Conservation (phyloP, 31 red algal species). For the Asparagopsis taxiformis region DNA sequence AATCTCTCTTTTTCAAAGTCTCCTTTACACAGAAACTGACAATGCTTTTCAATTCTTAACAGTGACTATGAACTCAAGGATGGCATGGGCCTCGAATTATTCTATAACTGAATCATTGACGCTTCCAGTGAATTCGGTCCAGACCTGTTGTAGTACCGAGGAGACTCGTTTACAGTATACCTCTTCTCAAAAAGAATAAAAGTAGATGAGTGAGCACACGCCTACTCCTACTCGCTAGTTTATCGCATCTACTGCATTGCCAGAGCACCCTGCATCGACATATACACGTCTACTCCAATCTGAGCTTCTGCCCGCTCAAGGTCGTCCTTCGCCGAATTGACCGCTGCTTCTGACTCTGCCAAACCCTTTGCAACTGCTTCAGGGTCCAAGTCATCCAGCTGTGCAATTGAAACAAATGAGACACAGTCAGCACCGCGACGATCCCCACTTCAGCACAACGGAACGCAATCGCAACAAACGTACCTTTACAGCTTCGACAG, state of each 20-base stretch:
- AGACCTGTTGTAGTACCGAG: no score
- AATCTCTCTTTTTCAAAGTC: neutral
- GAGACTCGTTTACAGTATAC: no score
- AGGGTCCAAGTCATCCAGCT: slow-evolving; percentile 86
- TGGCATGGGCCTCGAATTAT: slow-evolving; percentile 70
- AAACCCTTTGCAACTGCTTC: slow-evolving; percentile 76
- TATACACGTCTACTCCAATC: slow-evolving; percentile 93
- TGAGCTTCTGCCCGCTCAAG: slow-evolving; percentile 84
- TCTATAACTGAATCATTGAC: slow-evolving; percentile 55
- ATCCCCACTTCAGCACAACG: neutral
- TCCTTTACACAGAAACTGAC: neutral
- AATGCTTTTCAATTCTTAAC: neutral
- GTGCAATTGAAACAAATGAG: neutral
- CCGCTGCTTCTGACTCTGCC: slow-evolving; percentile 67
- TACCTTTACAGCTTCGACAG: slow-evolving; percentile 84
- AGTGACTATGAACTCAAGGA: slow-evolving; percentile 90
- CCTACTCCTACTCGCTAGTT: no score
- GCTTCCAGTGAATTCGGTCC: neutral
- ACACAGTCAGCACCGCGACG: neutral
- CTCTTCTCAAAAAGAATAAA: no score
- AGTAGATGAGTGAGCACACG: no score
- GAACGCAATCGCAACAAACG: neutral
- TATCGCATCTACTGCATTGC: slow-evolving; percentile 27
- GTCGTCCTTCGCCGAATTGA: slow-evolving; percentile 61
- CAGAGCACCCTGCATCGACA: slow-evolving; percentile 81